Percentiles rank a stretch among this genome's conserved stretches.
Evolutionary conservation across 495 filamentous ascomycete genomes (phyloP).

Genomic region (Penicillium pancosmium): DNA sequence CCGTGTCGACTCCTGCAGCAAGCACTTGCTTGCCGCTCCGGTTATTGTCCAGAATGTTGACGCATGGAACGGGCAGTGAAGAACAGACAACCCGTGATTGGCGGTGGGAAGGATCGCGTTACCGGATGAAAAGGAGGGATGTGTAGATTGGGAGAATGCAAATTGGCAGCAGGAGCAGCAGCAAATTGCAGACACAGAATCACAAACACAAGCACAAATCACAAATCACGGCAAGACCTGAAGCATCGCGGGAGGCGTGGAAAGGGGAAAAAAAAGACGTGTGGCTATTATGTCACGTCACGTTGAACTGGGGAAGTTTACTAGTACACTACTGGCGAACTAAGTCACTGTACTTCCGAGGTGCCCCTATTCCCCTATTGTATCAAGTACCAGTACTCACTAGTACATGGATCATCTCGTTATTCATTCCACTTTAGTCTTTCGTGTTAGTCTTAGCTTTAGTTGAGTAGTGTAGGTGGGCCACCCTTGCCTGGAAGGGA

Average conservation of each 20-base stretch:
- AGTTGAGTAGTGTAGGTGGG: no score
- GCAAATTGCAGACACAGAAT: neutral
- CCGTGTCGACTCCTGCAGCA: conserved; percentile 58
- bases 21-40: conserved; percentile 58
- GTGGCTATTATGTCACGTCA: conserved; percentile 20
- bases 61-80: conserved; percentile 45
- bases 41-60: conserved; percentile 56
- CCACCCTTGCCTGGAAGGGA: conserved; percentile 6
- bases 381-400: no score
- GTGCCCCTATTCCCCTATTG: no score
- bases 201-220: neutral
- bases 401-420: no score
- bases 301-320: neutral
- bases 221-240: neutral
- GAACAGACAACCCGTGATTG: conserved; percentile 35
- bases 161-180: neutral
- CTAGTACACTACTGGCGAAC: no score
- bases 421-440: no score
- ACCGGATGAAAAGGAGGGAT: neutral
- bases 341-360: no score
- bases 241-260: conserved; percentile 1
- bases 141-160: conserved; percentile 13
- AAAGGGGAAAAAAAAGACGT: conserved; percentile 21
- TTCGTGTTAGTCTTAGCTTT: no score
- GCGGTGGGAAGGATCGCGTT: conserved; percentile 14